A percentile compares a stretch with the other conserved stretches of the same genome.
Evolutionary conservation across 805 yeast genomes (phyloP).

Genomic region (Sungouiozyma intestinalis): DNA sequence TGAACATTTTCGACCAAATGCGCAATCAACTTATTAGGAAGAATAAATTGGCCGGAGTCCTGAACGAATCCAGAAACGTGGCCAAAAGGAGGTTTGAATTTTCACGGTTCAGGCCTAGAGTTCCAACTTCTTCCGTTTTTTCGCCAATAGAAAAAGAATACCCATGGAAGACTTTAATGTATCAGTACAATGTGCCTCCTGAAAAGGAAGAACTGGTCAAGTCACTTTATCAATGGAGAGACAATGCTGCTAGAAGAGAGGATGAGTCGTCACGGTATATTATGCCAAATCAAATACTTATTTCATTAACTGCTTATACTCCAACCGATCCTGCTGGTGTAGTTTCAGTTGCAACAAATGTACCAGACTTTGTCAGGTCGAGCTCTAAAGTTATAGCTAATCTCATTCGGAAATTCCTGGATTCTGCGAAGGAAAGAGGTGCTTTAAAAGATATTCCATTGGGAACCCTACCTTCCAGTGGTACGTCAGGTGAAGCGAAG

Average conservation of each 20-base stretch:
- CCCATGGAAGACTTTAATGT: conserved; percentile 57
- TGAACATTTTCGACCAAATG: conserved; percentile 69
- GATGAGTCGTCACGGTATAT: conserved; percentile 82
- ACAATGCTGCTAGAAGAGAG: conserved; percentile 52
- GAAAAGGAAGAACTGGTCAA: conserved; percentile 46
- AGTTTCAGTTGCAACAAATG: conserved; percentile 35
- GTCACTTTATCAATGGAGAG: conserved; percentile 75
- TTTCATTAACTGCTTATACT: conserved; percentile 43
- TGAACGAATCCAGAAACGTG: conserved; percentile 66
- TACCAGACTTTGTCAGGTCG: conserved; percentile 47
- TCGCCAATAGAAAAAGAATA: conserved; percentile 45
- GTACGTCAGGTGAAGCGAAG: not conserved
- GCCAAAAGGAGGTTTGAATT: conserved; percentile 77
- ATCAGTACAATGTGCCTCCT: conserved; percentile 52
- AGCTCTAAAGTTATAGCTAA: conserved; percentile 48
- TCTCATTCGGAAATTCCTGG: conserved; percentile 38
- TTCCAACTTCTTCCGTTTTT: conserved; percentile 29
- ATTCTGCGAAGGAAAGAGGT: conserved; percentile 9
- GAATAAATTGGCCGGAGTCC: conserved; percentile 47
- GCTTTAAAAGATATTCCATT: not conserved
- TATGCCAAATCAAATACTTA: conserved; percentile 72
- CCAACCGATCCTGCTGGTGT: conserved; percentile 55
- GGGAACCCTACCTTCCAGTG: not conserved
- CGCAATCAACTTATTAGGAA: conserved; percentile 48
- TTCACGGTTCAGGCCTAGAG: conserved; percentile 46